phyloP scores from a whole-genome alignment of 1,284 basidiomycete genomes.

The Heterobasidion annosum region DNA sequence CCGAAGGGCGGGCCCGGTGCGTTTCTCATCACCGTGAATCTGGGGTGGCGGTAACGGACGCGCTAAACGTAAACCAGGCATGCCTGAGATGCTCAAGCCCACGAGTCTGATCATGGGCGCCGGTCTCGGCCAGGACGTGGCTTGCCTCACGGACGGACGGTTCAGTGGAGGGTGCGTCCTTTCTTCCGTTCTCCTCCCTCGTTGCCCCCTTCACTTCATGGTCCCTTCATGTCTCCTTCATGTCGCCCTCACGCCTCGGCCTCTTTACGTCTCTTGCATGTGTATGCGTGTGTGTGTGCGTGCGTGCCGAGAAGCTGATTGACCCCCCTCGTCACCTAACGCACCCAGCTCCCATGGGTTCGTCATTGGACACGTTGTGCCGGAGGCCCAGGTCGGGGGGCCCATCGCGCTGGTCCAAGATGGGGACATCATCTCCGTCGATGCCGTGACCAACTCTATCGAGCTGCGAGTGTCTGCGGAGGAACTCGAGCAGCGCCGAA shows the following conservation, averaged over 20 bases:
- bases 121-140: slow-evolving; percentile 84
- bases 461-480: slow-evolving; percentile 62
- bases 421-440: slow-evolving; percentile 80
- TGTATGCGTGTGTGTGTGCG: not conserved
- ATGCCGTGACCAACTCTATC: slow-evolving; percentile 80
- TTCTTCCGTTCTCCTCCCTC: slow-evolving; percentile 8
- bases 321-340: slow-evolving; percentile 2
- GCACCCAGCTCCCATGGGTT: slow-evolving; percentile 75
- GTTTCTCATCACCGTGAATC: slow-evolving; percentile 15
- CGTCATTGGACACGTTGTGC: slow-evolving; percentile 87
- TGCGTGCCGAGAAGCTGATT: not conserved
- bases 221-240: not conserved
- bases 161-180: slow-evolving; percentile 81
- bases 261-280: not conserved
- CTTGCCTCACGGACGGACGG: slow-evolving; percentile 88
- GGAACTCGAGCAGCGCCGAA: slow-evolving; percentile 62
- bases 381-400: slow-evolving; percentile 84
- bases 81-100: slow-evolving; percentile 94
- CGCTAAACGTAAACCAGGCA: slow-evolving; percentile 37
- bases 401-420: slow-evolving; percentile 87
- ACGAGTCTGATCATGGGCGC: slow-evolving; percentile 90
- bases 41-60: not conserved
- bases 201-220: slow-evolving; percentile 5
- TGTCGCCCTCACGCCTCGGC: not conserved
- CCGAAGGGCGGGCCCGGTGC: slow-evolving; percentile 83